Evolutionary conservation across 2,329 filamentous ascomycete species (phyloP).

Genomic region (Phaeosphaeria sp.): DNA sequence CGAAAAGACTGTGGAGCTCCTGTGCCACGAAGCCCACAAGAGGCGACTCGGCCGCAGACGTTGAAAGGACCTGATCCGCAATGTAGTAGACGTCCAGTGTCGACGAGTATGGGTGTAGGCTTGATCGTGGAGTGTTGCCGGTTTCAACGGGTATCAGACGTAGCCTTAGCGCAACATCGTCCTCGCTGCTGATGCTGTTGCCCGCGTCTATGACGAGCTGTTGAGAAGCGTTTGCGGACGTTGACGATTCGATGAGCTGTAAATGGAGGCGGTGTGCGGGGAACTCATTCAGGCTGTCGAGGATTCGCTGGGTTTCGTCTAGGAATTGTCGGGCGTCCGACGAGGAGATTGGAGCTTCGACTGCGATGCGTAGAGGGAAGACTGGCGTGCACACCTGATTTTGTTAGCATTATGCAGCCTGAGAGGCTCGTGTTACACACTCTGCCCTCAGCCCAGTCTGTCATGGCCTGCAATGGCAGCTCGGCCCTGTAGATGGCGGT

Average conservation of each 20-base stretch:
- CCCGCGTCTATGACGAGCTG: slow-evolving; percentile 40
- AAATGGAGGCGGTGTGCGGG: slow-evolving; percentile 82
- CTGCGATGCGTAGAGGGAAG: slow-evolving; percentile 82
- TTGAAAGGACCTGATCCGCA: slow-evolving; percentile 69
- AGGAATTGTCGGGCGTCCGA: slow-evolving; percentile 76
- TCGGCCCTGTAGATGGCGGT: slow-evolving; percentile 89
- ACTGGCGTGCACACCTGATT: slow-evolving; percentile 83
- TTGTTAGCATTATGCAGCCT: slow-evolving; percentile 7
- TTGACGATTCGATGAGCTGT: slow-evolving; percentile 57
- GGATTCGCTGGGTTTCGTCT: slow-evolving; percentile 80
- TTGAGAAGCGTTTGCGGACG: slow-evolving; percentile 40
- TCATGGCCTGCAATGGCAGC: slow-evolving; percentile 84
- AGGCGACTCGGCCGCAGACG: slow-evolving; percentile 72
- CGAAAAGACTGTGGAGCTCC: slow-evolving; percentile 78
- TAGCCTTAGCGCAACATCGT: slow-evolving; percentile 70
- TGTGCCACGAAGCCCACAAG: slow-evolving; percentile 80
- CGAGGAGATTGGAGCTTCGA: slow-evolving; percentile 73
- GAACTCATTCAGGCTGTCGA: slow-evolving; percentile 88
- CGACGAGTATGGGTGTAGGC: slow-evolving; percentile 72
- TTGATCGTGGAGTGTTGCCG: slow-evolving; percentile 59
- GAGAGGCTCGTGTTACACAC: slow-evolving; percentile 54
- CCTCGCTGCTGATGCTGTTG: slow-evolving; percentile 41
- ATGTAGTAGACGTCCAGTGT: slow-evolving; percentile 80
- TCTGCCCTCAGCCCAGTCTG: slow-evolving; percentile 88
- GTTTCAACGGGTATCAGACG: slow-evolving; percentile 70